A percentile compares a stretch with the other conserved stretches of the same genome.
These are phyloP conservation scores for Phaeosphaeria sp. DNA, from an alignment of 2,329 filamentous ascomycete genomes.

Conservation along the genomic window DNA sequence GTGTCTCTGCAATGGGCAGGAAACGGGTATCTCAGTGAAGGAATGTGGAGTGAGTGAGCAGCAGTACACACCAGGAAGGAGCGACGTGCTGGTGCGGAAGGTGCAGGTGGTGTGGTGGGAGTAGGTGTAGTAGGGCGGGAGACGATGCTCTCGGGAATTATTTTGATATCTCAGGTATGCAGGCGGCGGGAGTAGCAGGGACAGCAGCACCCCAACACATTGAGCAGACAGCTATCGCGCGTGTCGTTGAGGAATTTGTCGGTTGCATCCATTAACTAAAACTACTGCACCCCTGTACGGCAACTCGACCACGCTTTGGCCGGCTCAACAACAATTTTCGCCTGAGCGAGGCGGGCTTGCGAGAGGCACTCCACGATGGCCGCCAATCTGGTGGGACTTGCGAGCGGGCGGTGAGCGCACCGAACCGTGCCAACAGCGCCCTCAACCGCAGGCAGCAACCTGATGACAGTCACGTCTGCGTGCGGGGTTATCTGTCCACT, in stretches of 20 bases:
- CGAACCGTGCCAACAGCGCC: conserved; percentile 11
- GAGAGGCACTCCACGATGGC: conserved; percentile 11
- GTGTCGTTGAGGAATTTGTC: conserved; percentile 42
- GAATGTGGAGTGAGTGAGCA: conserved; percentile 20
- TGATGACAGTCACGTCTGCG: background rate
- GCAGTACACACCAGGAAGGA: conserved; percentile 7
- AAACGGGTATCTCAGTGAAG: conserved; percentile 23
- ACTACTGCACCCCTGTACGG: conserved; percentile 31
- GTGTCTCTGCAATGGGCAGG: conserved; percentile 32
- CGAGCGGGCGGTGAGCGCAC: conserved; percentile 11
- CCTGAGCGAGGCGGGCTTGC: conserved; percentile 25
- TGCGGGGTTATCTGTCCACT: background rate
- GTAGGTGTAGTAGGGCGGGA: too few relatives aligned
- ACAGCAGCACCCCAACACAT: conserved; percentile 37
- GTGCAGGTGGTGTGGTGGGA: background rate
- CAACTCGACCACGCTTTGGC: conserved; percentile 29
- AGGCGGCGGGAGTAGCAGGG: conserved; percentile 23
- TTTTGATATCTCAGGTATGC: conserved; percentile 9
- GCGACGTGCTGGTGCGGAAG: conserved; percentile 11
- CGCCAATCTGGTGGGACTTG: conserved; percentile 25
- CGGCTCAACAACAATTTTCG: conserved; percentile 40
- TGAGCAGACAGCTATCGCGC: conserved; percentile 19
- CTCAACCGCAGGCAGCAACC: conserved; percentile 21
- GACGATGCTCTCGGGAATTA: conserved; percentile 11
- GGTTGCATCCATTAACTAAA: conserved; percentile 34